Base-by-base conservation (phyloP, 78 protist genomes). In the Dictyostelium brefeldianum region DNA sequence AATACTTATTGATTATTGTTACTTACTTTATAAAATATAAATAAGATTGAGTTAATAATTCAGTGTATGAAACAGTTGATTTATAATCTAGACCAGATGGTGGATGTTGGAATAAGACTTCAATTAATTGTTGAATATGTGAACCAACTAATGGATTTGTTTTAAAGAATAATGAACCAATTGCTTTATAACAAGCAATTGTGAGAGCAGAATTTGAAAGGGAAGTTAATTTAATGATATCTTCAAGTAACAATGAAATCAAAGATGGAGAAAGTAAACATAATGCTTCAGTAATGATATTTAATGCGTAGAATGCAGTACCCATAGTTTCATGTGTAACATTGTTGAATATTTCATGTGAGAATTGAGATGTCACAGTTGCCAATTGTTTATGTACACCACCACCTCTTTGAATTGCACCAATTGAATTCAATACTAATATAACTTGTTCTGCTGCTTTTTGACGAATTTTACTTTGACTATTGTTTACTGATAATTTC, bases 121-220 rank as follows among this genome's bases (percentile, higher is more conserved):
- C 78, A 65, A 85, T 85, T 27, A 85, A n/a, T 74, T 85, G 92
- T 59, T 73, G 83, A 29, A 85, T 59, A 25, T 85, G 83, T 7
- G 41, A 10, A 20, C 70, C 92, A 18, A 15, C 57, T 25, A 85
- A 43, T 62, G 62, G 83, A 75, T 85, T 85, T 65, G 83, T 85
- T 47, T 78, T 78, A 10, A 85, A 62, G 64, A 85, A 85, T 20
- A 85, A 36, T 4, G 83, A 57, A 17, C 92, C 92, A 54, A 85
- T 85, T 12, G 92, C 80, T 29, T 36, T 73, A 47, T 85, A 85
- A 51, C 83, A 73, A 0, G 51, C 53, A 1, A 50, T 29, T 3
- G 92, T 85, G 56, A 85, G 46, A 8, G 81, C 1, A 9, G 75
- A 54, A 70, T 75, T 85, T 22, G 75, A 80, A 10, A 75, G 62